Base-by-base conservation (phyloP, 108 stramenopile genomes). In the Nitzschia sp. region DNA sequence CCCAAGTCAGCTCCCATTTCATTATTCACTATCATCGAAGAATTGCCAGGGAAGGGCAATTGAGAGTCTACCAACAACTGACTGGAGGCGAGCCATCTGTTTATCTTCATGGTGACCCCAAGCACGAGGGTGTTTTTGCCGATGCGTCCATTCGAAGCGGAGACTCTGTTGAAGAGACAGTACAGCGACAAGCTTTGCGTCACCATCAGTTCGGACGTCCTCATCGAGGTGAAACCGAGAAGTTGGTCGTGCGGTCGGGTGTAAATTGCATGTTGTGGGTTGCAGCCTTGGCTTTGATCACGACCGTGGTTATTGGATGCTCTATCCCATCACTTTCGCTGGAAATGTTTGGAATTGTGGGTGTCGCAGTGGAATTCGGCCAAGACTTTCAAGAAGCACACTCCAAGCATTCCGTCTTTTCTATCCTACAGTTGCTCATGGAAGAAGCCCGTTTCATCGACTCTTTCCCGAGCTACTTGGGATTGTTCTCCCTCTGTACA, bases 21-120 rank as follows among this genome's bases (percentile, higher is more conserved):
- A 87, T 93, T 53, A 93, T 90, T 50, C 82, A 88, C 53, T 93
- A 87, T 55, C 91, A 93, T 63, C 79, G 87, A 17, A 72, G 72
- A 39, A 76, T 82, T 53, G 65, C 67, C n/a, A 57, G 40, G 11
- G 57, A 63, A 29, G 62, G 69, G 1, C 41, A 63, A 20, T 11
- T 43, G 25, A 19, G 22, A 60, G n/a, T 63, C 39, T 43, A 20
- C 39, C 3, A 22, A 68, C 12, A 24, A 21, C 11, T 55, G 41
- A 14, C 15, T 40, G 61, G 61, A 20, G 43, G 19, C 8, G 61
- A 43, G 37, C 57, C 57, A 40, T 8, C n/a, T 17, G 57, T 39
- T 0, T 58, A 58, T 29, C 1, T 12, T 15, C 34, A 3, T 29
- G 57, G 37, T 3, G 26, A 40, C 5, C 26, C 34, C 0, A 39